Percentiles rank a stretch among this genome's conserved stretches.
These are phyloP conservation scores for Pelargonium nanum DNA, from an alignment of 345 rosid genomes.

Conservation along the genomic window DNA sequence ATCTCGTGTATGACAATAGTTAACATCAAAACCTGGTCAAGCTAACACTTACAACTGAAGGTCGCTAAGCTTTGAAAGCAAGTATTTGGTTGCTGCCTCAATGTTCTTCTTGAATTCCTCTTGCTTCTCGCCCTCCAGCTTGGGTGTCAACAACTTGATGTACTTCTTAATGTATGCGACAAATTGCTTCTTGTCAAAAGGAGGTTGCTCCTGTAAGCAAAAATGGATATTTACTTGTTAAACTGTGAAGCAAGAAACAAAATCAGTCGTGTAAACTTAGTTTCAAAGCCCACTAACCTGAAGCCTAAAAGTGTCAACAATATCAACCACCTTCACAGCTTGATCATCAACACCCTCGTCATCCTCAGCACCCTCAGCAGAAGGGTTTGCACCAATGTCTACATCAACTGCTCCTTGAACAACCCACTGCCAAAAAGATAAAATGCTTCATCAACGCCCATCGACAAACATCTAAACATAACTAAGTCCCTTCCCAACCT, in stretches of 20 bases:
- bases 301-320: constrained; percentile 93
- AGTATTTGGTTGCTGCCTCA: constrained; percentile 80
- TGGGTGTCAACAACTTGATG: constrained; percentile 62
- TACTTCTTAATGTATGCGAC: constrained; percentile 50
- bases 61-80: constrained; percentile 75
- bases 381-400: constrained; percentile 96
- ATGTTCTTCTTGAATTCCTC: constrained; percentile 63
- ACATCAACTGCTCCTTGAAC: constrained; percentile 66
- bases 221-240: background rate
- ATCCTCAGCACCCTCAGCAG: constrained; percentile 72
- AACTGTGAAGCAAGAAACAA: background rate
- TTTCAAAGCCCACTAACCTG: constrained; percentile 38
- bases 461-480: background rate
- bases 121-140: constrained; percentile 44
- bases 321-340: constrained; percentile 73
- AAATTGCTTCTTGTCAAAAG: constrained; percentile 82
- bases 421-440: constrained; percentile 55
- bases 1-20: background rate
- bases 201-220: constrained; percentile 72
- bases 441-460: background rate
- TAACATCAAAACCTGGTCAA: background rate
- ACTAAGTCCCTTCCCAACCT: background rate
- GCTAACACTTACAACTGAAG: constrained; percentile 83
- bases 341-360: constrained; percentile 93
- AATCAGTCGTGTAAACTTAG: background rate